Evolutionary conservation across 768 basidiomycete species (phyloP).

Genomic region (Boletus rubropictus): DNA sequence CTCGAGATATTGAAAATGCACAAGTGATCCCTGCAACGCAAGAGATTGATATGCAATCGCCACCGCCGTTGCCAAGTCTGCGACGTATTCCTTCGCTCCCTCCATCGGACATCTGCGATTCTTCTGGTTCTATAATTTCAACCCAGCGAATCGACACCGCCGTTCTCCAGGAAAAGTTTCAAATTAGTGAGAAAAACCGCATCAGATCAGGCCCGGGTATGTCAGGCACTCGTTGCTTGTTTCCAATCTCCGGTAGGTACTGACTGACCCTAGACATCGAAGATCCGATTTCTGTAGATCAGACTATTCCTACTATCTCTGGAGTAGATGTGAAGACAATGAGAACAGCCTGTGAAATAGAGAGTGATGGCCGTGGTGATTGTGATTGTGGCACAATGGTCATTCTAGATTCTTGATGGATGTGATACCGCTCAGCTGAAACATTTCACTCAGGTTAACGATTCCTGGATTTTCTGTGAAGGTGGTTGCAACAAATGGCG

Average conservation of each 20-base stretch:
- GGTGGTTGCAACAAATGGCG: slow-evolving; percentile 70
- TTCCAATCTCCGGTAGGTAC: neutral
- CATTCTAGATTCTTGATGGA: neutral
- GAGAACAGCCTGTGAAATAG: slow-evolving; percentile 10
- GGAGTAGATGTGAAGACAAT: neutral
- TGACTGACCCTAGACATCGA: slow-evolving; percentile 27
- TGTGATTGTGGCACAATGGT: slow-evolving; percentile 69
- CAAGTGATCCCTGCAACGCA: slow-evolving; percentile 39
- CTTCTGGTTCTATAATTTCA: slow-evolving; percentile 16
- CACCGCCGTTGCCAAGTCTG: slow-evolving; percentile 17
- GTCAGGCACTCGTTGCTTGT: slow-evolving; percentile 34
- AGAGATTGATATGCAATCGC: slow-evolving; percentile 24
- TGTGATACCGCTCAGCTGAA: neutral
- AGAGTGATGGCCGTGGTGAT: slow-evolving; percentile 40
- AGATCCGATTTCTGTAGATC: slow-evolving; percentile 23
- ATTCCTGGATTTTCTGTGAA: slow-evolving; percentile 58
- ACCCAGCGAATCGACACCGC: slow-evolving; percentile 37
- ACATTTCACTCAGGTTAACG: slow-evolving; percentile 42
- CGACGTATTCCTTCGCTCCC: slow-evolving; percentile 20
- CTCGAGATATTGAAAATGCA: slow-evolving; percentile 42
- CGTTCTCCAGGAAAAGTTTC: slow-evolving; percentile 31
- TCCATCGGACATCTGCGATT: slow-evolving; percentile 23
- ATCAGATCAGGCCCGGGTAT: slow-evolving; percentile 39
- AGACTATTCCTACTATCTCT: neutral
- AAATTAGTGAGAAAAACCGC: slow-evolving; percentile 5